These are phyloP conservation scores for Tieghemostelium lacteum DNA, from an alignment of 78 protist genomes.

Conservation along the genomic window DNA sequence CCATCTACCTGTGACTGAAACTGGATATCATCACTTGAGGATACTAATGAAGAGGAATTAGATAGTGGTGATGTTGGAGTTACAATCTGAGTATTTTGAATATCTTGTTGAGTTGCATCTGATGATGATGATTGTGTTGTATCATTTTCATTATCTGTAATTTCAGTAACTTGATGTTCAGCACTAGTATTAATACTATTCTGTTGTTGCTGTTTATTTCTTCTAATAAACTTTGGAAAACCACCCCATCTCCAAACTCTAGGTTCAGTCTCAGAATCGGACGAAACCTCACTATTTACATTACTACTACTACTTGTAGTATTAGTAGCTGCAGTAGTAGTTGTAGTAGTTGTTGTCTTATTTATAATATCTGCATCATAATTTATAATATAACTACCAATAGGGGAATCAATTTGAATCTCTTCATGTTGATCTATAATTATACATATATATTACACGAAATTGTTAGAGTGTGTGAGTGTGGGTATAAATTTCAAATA, in stretches of 20 bases:
- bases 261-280: slow-evolving; percentile 66
- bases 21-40: background rate
- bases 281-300: background rate
- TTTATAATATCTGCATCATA: slow-evolving; percentile 9
- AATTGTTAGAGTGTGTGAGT: too few relatives aligned
- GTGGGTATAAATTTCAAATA: too few relatives aligned
- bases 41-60: too few relatives aligned
- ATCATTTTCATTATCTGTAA: background rate
- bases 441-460: too few relatives aligned
- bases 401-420: slow-evolving; percentile 49
- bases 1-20: background rate
- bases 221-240: slow-evolving; percentile 34
- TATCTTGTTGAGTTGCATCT: background rate
- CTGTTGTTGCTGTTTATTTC: slow-evolving; percentile 25
- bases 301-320: background rate
- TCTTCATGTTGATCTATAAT: slow-evolving; percentile 16
- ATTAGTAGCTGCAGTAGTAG: background rate
- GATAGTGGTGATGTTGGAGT: background rate
- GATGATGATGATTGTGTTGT: slow-evolving; percentile 5
- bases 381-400: slow-evolving; percentile 61
- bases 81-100: background rate
- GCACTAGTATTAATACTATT: background rate
- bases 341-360: slow-evolving; percentile 33
- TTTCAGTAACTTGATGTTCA: background rate
- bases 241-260: slow-evolving; percentile 79